Evolutionary conservation across 1,284 basidiomycete genomes (phyloP), one percentile per base, ranked within the genome.

Genomic region (Boletus holoroseus): DNA sequence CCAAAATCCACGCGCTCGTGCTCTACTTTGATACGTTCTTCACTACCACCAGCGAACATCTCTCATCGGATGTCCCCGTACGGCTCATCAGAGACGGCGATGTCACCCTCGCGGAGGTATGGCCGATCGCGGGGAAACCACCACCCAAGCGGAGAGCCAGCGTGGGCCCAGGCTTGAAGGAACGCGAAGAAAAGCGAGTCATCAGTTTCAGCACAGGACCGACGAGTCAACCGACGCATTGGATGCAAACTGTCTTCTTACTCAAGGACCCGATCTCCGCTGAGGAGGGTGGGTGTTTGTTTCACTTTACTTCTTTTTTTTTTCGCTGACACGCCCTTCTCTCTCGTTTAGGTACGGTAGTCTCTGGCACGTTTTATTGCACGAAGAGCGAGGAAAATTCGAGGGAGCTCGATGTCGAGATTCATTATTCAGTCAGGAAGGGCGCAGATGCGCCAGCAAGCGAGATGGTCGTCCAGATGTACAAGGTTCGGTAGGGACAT

Each of bases 11-110:
- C 62, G 81, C 91, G 3, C 84, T 97, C 71, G 76, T 95, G 24
- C 82, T 93, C n/a, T 94, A 94, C 72, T 97, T 97, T 62, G 94
- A 97, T 71, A 87, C 86, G 0, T 95, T 93, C 76, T 96, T 97
- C 76, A 83, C 83, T 1, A 68, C 76, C 3, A 74, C 76, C 31
- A 79, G 82, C 8, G 71, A 71, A 28, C 79, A 79, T 6, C 69
- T 88, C 4, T 64, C 79, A 0, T 71, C 76, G 0, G 71, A 69
- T 16, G 77, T 75, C 1, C 59, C 74, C n/a, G 83, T 80, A 3
- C 73, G 76, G 45, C 55, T 78, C 13, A 70, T 80, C 38, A 76
- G 76, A 48, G 76, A 82, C 24, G 78, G 77, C 13, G 83, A 85
- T 41, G 73, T 74, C 2, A 66, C 80, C n/a, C 69, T 87, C 20